These are phyloP conservation scores for Russula emetica DNA, from an alignment of 768 basidiomycete genomes.

Conservation along the genomic window DNA sequence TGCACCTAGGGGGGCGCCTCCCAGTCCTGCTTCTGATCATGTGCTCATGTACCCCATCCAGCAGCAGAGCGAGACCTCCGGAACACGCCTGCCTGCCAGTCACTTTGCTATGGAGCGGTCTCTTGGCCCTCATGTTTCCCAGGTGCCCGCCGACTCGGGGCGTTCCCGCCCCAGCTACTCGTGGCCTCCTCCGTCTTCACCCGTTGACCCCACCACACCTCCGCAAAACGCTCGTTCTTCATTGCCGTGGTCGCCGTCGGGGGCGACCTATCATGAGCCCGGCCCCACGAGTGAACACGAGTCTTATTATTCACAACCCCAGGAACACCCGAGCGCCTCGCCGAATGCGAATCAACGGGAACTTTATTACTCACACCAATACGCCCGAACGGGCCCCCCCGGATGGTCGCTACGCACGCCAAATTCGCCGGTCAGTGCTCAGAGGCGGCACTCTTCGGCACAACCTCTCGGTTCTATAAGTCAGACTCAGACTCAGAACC, in stretches of 20 bases:
- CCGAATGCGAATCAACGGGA: constrained; percentile 9
- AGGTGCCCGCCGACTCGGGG: constrained; percentile 1
- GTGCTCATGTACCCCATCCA: constrained; percentile 18
- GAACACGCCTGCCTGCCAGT: constrained; percentile 6
- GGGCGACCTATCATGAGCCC: constrained; percentile 2
- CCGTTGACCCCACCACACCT: constrained; percentile 10
- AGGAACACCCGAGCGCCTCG: constrained; percentile 11
- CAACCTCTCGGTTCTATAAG: constrained; percentile 10
- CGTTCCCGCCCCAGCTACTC: constrained; percentile 14
- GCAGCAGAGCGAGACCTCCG: constrained; percentile 6
- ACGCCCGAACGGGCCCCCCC: constrained; percentile 7
- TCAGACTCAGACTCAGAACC: constrained; percentile 9
- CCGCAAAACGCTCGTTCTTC: constrained; percentile 6
- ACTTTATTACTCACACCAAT: constrained; percentile 15
- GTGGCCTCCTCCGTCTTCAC: constrained; percentile 18
- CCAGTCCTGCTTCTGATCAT: constrained; percentile 19
- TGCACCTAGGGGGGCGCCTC: constrained; percentile 2
- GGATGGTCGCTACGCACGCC: constrained; percentile 15
- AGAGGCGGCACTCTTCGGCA: constrained; percentile 13
- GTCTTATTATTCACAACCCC: constrained; percentile 14
- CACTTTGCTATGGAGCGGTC: constrained; percentile 5
- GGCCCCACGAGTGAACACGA: neutral
- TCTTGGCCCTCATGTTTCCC: constrained; percentile 7
- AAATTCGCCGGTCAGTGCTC: constrained; percentile 10
- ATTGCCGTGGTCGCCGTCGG: constrained; percentile 5